These are phyloP conservation scores for Thermothelomyces thermophilus DNA, from an alignment of 2,329 filamentous ascomycete genomes.

Conservation along the genomic window DNA sequence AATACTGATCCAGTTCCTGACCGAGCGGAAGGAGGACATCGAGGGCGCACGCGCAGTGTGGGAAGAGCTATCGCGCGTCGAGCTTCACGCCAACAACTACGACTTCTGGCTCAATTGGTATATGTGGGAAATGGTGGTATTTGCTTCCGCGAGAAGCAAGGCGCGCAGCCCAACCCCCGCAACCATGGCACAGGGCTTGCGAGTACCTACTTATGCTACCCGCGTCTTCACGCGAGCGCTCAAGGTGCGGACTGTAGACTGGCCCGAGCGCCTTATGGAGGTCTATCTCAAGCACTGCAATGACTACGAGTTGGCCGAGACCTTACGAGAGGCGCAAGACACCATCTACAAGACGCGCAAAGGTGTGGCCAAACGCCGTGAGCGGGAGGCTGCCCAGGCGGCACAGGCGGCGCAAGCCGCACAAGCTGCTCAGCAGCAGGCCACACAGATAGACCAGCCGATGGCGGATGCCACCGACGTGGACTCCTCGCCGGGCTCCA, in stretches of 20 bases:
- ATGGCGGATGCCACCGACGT: conserved; percentile 27
- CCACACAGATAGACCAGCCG: conserved; percentile 20
- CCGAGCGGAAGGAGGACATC: conserved; percentile 71
- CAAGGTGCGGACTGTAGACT: conserved; percentile 57
- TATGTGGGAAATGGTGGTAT: conserved; percentile 76
- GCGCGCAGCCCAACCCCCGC: conserved; percentile 47
- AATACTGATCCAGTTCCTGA: conserved; percentile 86
- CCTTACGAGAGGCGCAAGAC: conserved; percentile 67
- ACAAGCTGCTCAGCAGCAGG: conserved; percentile 29
- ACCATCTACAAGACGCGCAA: conserved; percentile 64
- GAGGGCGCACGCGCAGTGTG: conserved; percentile 73
- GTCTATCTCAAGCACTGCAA: conserved; percentile 76
- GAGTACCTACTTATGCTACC: conserved; percentile 68
- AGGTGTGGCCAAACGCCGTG: conserved; percentile 55
- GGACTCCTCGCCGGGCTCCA: conserved; percentile 37
- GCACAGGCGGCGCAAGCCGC: conserved; percentile 35
- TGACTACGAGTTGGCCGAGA: conserved; percentile 75
- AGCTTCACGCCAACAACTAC: conserved; percentile 66
- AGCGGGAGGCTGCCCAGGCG: conserved; percentile 57
- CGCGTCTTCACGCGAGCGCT: conserved; percentile 68
- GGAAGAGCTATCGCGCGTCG: conserved; percentile 59
- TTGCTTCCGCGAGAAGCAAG: conserved; percentile 42
- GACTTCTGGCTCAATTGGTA: conserved; percentile 95
- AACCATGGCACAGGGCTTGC: conserved; percentile 40
- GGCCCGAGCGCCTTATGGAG: conserved; percentile 69